Base-by-base conservation (phyloP, 345 rosid species). In the Viola odorata region DNA sequence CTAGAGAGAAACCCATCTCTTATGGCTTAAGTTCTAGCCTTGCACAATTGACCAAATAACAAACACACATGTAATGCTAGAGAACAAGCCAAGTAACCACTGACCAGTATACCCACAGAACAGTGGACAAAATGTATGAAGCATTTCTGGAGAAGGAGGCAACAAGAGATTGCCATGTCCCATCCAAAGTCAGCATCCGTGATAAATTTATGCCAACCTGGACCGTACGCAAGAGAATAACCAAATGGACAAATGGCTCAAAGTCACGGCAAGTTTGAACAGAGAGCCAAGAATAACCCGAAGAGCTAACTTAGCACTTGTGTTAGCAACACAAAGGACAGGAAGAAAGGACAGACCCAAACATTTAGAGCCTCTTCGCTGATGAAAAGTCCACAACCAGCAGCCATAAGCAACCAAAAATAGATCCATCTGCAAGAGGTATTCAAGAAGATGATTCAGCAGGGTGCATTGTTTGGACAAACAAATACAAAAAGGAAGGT, bases 401-500 rank as follows among this genome's bases (percentile, higher is more conserved):
- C 98, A 61, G 95, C 96, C 95, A 91, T 88, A 49, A 86, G 85
- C 84, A 88, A 75, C 96, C 95, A 86, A 70, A 91, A 91, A 84
- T 91, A 91, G 55, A 91, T 60, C 94, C 96, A 91, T 75, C 96
- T 88, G 83, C 63, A 75, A 69, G 39, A 4, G 16, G 56, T 50
- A 55, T 53, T 5, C 40, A 11, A 64, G 39, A 40, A 68, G 38
- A 53, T 62, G 16, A 60, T 67, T 63, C 12, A 73, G 51, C 48
- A 60, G 48, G 41, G 48, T 48, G 51, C 14, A 12, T 55, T 41
- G 14, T 50, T 23, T 23, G 32, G 32, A 23, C 32, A 23, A 41
- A 45, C 12, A 63, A 23, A 45, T 40, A 36, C 11, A 36, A 41
- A 50, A 6, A 58, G 15, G 50, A 14, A 57, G n/a, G 23, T 51